Percentiles rank a stretch among this genome's conserved stretches.
These are phyloP conservation scores for Rhododendron vialii DNA, from an alignment of 148 eudicot genomes.

Conservation along the genomic window DNA sequence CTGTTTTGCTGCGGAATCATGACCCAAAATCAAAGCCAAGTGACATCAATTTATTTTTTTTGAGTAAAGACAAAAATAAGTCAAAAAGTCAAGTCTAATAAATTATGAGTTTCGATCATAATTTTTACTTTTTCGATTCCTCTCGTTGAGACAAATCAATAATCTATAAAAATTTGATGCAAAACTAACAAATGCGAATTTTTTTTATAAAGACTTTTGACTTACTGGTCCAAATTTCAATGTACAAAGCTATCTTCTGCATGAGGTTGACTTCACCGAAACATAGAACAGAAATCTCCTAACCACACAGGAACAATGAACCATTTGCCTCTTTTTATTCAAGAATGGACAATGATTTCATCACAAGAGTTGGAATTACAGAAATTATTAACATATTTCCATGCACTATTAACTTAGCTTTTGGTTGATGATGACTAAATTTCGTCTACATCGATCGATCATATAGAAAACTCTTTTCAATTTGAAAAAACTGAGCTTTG, in stretches of 20 bases:
- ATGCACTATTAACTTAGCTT: background rate
- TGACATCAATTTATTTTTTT: no score
- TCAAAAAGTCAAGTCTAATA: no score
- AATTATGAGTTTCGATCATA: no score
- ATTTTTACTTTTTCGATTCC: no score
- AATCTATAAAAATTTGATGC: no score
- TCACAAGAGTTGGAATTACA: background rate
- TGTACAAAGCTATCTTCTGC: background rate
- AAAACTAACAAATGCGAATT: no score
- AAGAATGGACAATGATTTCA: background rate
- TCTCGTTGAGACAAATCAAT: no score
- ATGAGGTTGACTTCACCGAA: background rate
- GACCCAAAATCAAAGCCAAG: no score
- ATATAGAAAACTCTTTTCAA: background rate
- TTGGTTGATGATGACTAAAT: background rate
- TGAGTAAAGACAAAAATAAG: no score
- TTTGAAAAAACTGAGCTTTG: background rate
- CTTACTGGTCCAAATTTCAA: background rate
- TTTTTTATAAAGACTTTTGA: no score
- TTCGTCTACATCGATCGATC: background rate
- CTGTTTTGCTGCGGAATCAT: no score
- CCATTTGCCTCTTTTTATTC: background rate
- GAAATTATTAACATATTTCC: background rate
- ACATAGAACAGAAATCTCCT: background rate
- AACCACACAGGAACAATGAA: background rate